Evolutionary conservation across 2,329 filamentous ascomycete genomes (phyloP).

Genomic region (Chaetomiaceae sp.): DNA sequence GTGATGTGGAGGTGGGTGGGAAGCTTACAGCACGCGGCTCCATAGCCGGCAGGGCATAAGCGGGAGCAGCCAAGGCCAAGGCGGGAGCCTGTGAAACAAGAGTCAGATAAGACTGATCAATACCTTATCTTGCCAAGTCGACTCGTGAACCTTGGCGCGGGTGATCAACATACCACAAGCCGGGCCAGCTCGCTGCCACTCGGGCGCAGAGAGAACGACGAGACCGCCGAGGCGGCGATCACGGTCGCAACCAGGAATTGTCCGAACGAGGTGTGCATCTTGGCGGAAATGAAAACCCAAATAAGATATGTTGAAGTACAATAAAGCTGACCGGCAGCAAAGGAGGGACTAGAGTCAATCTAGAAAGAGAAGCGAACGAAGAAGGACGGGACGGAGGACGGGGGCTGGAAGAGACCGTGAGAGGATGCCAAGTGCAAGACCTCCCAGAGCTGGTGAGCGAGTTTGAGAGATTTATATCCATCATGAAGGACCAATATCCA

Average conservation of each 20-base stretch:
- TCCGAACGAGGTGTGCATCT: conserved; percentile 8
- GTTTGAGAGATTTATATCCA: no score
- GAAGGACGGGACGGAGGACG: background rate
- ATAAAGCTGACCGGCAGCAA: conserved; percentile 1
- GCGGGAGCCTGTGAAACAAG: background rate
- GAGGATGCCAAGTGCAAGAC: no score
- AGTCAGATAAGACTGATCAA: no score
- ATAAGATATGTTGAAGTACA: no score
- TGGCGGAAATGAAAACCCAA: no score
- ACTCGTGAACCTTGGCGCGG: background rate
- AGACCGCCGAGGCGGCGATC: conserved; percentile 9
- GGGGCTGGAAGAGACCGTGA: background rate
- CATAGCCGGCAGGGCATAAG: background rate
- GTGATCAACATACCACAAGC: conserved; percentile 3
- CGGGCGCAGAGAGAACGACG: background rate
- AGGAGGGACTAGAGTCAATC: background rate
- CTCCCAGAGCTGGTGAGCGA: no score
- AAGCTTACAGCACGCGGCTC: conserved; percentile 4
- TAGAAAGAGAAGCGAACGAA: background rate
- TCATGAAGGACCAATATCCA: no score
- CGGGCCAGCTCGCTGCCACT: conserved; percentile 1
- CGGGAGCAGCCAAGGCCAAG: conserved; percentile 3
- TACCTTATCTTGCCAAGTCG: no score
- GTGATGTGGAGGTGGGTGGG: background rate
- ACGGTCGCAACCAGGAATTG: conserved; percentile 7